Conservation (phyloP, 345 rosid genomes). For the Aethionema arabicum region DNA sequence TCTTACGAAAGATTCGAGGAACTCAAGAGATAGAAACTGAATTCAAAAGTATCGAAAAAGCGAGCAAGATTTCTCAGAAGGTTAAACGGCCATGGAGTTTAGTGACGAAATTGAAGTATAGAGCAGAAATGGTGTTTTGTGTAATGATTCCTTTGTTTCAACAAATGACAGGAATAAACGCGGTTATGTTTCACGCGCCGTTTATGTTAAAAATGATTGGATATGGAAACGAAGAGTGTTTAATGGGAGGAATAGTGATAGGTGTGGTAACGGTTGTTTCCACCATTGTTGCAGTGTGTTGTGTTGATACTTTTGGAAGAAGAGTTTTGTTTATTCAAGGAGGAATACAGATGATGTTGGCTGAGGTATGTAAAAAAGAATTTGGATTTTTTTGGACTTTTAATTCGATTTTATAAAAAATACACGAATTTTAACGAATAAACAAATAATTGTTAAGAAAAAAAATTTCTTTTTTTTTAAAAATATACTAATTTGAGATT, state of each 20-base stretch:
- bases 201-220: constrained; percentile 42
- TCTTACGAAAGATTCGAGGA: constrained; percentile 42
- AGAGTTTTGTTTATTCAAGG: constrained; percentile 39
- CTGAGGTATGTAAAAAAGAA: constrained; percentile 33
- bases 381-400: too few species aligned
- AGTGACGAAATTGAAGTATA: constrained; percentile 27
- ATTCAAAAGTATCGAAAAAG: constrained; percentile 34
- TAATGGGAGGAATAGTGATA: constrained; percentile 38
- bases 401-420: too few species aligned
- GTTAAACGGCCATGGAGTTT: constrained; percentile 39
- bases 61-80: constrained; percentile 25
- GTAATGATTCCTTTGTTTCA: constrained; percentile 42
- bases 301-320: constrained; percentile 42
- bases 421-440: too few species aligned
- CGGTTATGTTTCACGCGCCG: constrained; percentile 47
- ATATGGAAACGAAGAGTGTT: constrained; percentile 37
- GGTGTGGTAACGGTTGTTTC: constrained; percentile 35
- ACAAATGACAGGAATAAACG: constrained; percentile 48
- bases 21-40: constrained; percentile 37
- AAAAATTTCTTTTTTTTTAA: too few species aligned
- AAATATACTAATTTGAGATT: too few species aligned
- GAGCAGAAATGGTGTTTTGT: constrained; percentile 42
- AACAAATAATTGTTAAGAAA: too few species aligned
- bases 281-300: constrained; percentile 39
- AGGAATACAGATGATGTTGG: constrained; percentile 40